Conservation (phyloP, 2,329 filamentous ascomycete genomes). For the Raffaelea arxii region DNA sequence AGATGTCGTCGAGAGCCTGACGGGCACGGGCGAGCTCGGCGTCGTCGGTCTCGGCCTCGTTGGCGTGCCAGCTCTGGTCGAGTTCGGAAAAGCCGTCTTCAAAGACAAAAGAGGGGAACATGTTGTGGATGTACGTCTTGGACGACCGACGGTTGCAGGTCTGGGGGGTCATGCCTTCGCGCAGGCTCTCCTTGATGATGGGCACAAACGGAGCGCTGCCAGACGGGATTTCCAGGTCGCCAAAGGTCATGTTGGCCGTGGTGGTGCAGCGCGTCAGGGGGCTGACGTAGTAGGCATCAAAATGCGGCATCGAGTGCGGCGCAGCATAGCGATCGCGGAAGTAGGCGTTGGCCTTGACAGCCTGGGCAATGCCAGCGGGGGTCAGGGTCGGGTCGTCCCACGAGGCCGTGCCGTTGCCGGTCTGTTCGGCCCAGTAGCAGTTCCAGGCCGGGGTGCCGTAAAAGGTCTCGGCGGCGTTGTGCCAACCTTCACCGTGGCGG, state of each 20-base stretch:
- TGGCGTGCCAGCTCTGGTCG: conserved; percentile 34
- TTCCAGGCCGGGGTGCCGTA: conserved; percentile 64
- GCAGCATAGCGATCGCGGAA: conserved; percentile 43
- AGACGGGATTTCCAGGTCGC: conserved; percentile 37
- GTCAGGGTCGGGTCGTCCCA: conserved; percentile 60
- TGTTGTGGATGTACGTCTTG: conserved; percentile 39
- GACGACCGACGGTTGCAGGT: conserved; percentile 56
- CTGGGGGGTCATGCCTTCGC: conserved; percentile 58
- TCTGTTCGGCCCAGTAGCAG: conserved; percentile 53
- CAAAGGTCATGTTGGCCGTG: conserved; percentile 54
- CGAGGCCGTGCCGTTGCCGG: conserved; percentile 51
- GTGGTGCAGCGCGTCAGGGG: conserved; percentile 53
- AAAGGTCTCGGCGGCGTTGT: conserved; percentile 52
- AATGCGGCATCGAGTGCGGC: conserved; percentile 48
- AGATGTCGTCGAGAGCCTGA: conserved; percentile 46
- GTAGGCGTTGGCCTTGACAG: conserved; percentile 47
- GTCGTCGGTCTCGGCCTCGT: conserved; percentile 29
- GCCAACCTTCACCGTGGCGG: conserved; percentile 60
- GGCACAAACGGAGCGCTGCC: conserved; percentile 41
- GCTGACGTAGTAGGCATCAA: conserved; percentile 55
- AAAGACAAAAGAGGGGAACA: conserved; percentile 44
- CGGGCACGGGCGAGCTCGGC: conserved; percentile 38
- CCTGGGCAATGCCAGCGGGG: conserved; percentile 44
- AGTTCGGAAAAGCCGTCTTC: conserved; percentile 53
- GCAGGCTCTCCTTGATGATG: conserved; percentile 52